Base-by-base conservation (phyloP, 345 rosid species). In the Eucalyptus virginea region DNA sequence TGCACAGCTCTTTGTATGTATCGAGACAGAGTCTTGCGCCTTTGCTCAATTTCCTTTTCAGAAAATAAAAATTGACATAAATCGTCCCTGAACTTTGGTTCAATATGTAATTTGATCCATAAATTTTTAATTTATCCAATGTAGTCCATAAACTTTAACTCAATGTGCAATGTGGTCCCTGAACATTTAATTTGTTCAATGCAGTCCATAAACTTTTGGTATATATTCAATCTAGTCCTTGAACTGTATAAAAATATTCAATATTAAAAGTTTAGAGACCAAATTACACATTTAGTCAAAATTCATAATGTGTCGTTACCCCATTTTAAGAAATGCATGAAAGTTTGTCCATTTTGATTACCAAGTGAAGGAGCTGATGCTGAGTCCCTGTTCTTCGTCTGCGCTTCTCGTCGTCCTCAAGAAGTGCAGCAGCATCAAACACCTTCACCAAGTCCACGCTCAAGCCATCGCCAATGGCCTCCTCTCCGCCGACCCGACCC, bases 401-500 rank as follows among this genome's bases (percentile, higher is more conserved):
- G 28, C 88, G 45, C 86, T 89, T 81, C 49, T 34, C 83, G 50
- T 13, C 86, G 54, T 89, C 34, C 44, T 92, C 17, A 89, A 72
- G 34, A 91, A 88, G 58, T 91, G 93, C 88, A 90, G 87, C 88
- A 89, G 92, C 85, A 88, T 91, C 51, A 58, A 72, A 3, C 94
- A 93, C 80, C 86, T 94, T 86, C 90, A 83, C 90, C 95, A 93
- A 91, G 15, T 94, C 85, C 95, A 93, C 86, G 92, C 94, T 81
- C 91, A 88, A n/a, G 86, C 90, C 87, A 86, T 94, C 90, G 88
- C 94, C 80, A 86, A 10, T 49, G 91, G 93, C 50, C 62, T 56
- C 72, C 51, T 89, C 86, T 86, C 87, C 86, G 42, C 87, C 65
- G 60, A 87, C 88, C 88, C 90, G 54, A 86, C 48, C 88, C 87